Evolutionary conservation across 1,284 basidiomycete species (phyloP), one percentile per base, ranked within the genome.

Genomic region (Ceratobasidium theobromae): DNA sequence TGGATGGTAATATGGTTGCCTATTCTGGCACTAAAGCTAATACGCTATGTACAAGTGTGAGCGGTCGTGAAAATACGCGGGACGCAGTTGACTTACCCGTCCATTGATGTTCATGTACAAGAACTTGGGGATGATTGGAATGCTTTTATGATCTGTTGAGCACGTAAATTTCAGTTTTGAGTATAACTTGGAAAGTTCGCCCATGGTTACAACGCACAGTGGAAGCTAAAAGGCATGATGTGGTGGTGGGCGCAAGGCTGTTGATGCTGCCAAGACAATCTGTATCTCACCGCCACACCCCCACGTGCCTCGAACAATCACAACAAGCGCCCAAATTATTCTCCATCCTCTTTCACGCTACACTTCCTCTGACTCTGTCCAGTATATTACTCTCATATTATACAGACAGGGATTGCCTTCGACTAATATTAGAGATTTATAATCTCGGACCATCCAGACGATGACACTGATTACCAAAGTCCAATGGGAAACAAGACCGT

Each of bases 101-200:
- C 67, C 67, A 46, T 68, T 65, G 62, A 68, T 68, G 40, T 68
- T 57, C 16, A 68, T 25, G 32, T 68, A 68, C 28, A 68, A 32
- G 62, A 57, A 65, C 41, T 41, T 65, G 28, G 67, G 67, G 25
- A 68, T 68, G 30, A 68, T 68, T 3, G 67, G 49, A 18, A 68
- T 48, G n/a, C 53, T 53, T 57, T 68, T 68, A 21, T 68, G 67
- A 21, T 66, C 67, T 68, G 30, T 48, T 45, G 12, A 33, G 28
- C 16, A 43, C 40, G 14, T 14, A 23, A 3, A 32, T 40, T 43
- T 46, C 9, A 48, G 30, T 5, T 16, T n/a, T 30, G 21, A 5
- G 21, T 16, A 18, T 4, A n/a, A 43, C 4, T 6, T n/a, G n/a
- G n/a, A n/a, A n/a, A n/a, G n/a, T n/a, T n/a, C n/a, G n/a, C n/a